Percentiles rank a stretch among this genome's conserved stretches.
phyloP scores from a whole-genome alignment of 2,329 filamentous ascomycete species.

The Scopulariopsis brevicaulis region DNA sequence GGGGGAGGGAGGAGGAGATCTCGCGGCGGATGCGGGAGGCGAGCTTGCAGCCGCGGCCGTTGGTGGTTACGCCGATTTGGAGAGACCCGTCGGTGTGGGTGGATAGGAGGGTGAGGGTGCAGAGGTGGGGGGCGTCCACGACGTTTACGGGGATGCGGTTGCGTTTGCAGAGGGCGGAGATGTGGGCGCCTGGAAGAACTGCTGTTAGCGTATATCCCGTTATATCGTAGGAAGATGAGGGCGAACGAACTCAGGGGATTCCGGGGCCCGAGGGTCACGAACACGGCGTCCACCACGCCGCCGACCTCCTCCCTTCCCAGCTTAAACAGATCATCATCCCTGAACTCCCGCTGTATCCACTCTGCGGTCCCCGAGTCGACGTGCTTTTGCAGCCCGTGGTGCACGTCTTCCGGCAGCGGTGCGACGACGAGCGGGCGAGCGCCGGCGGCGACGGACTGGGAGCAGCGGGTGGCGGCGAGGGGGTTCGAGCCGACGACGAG shows the following conservation, averaged over 20 bases:
- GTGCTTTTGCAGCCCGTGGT: constrained; percentile 46
- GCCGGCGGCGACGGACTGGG: constrained; percentile 69
- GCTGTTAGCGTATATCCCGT: constrained; percentile 4
- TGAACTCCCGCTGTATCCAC: constrained; percentile 57
- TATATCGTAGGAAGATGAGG: neutral
- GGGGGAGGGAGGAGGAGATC: constrained; percentile 68
- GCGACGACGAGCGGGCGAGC: constrained; percentile 72
- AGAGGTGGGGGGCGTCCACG: constrained; percentile 73
- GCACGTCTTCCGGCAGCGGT: constrained; percentile 47
- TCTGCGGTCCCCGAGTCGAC: constrained; percentile 55
- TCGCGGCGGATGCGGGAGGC: constrained; percentile 82
- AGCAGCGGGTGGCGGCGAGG: constrained; percentile 73
- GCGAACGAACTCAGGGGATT: constrained; percentile 23
- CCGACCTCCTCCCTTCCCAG: constrained; percentile 74
- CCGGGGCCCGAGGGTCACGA: constrained; percentile 56
- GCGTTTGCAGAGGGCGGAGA: constrained; percentile 64
- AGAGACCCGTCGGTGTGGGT: constrained; percentile 84
- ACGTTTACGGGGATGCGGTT: constrained; percentile 90
- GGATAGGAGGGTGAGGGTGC: constrained; percentile 81
- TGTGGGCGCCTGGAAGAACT: constrained; percentile 39
- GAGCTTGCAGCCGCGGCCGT: constrained; percentile 87
- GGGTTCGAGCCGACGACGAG: constrained; percentile 79
- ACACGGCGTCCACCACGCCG: constrained; percentile 78
- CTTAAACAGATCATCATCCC: constrained; percentile 58
- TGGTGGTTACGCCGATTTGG: constrained; percentile 92